Evolutionary conservation across 352 stramenopile genomes (phyloP).

Genomic region (Pythium rhizo-oryzae): DNA sequence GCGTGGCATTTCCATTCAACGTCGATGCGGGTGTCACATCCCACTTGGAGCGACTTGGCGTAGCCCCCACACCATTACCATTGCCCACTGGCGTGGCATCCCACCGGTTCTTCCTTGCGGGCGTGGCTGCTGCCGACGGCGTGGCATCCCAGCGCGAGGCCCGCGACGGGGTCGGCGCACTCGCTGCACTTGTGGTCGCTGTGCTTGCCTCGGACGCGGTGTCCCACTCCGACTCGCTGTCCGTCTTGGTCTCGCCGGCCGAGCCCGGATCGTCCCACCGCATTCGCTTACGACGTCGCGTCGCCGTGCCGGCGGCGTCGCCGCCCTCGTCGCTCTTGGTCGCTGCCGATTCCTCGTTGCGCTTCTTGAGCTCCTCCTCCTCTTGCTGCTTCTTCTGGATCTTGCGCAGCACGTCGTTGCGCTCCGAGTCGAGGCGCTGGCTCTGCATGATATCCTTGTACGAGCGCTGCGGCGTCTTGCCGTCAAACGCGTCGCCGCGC

Average conservation of each 20-base stretch:
- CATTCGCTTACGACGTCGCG: conserved; percentile 73
- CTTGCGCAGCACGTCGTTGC: conserved; percentile 85
- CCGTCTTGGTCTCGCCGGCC: conserved; percentile 50
- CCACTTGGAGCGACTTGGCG: conserved; percentile 78
- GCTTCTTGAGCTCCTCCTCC: conserved; percentile 49
- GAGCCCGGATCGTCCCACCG: conserved; percentile 84
- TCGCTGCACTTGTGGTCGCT: conserved; percentile 33
- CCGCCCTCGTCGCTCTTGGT: conserved; percentile 33
- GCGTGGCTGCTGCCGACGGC: conserved; percentile 37
- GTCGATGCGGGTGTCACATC: conserved; percentile 91
- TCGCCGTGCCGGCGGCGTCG: conserved; percentile 27
- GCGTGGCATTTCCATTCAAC: conserved; percentile 49
- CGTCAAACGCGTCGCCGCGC: conserved; percentile 90
- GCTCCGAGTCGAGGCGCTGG: conserved; percentile 87
- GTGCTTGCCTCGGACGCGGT: conserved; percentile 47
- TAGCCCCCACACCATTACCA: conserved; percentile 31
- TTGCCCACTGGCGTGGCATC: conserved; percentile 74
- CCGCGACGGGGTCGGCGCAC: conserved; percentile 52
- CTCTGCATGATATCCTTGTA: conserved; percentile 93
- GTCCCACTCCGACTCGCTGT: conserved; percentile 80
- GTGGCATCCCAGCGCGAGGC: conserved; percentile 83
- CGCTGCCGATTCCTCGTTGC: conserved; percentile 27
- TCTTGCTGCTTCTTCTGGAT: conserved; percentile 86
- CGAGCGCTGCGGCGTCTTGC: conserved; percentile 75
- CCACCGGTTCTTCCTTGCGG: conserved; percentile 76